Base-by-base conservation (phyloP, 1,284 basidiomycete genomes). In the Cryptococcus sp. region DNA sequence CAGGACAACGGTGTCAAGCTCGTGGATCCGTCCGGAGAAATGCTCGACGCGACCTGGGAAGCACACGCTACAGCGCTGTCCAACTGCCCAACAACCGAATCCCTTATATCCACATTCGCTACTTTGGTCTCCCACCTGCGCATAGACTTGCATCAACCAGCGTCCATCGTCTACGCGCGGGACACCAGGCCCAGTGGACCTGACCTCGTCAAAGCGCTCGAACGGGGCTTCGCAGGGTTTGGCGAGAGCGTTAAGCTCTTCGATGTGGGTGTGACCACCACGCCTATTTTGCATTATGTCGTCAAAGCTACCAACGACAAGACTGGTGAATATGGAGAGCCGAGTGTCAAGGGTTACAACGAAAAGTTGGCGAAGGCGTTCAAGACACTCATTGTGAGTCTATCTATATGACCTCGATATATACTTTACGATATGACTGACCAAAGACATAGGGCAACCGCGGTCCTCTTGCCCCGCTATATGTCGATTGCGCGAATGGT, bases 1-100 rank as follows among this genome's bases (percentile, higher is more conserved):
- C 70, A 97, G 91, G 96, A 99, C 78, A 99, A 99, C 77, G 96
- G 96, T 39, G 92, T 98, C 62, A 99, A 99, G 79, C 86, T 99
- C 52, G 92, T 99, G 47, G 96, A 99, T 80, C 91, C 96, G 17
- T 87, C 87, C 15, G 96, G 96, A n/a, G 96, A 99, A 78, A 99
- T 99, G 96, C 85, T 99, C n/a, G 90, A 95, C 72, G 82, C 89
- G 1, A 85, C 90, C 38, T 99, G 96, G 96, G 96, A 99, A 78
- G 75, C 78, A 0, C 86, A 95, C 74, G 94, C 95, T 20, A 95
- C 96, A 6, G 78, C 79, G 5, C 81, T 99, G n/a, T 90, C 94
- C 60, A 99, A 99, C 77, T 91, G 92, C 20, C 68, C 83, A 13
- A 86, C 85, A 19, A 86, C 88, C 8, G 84, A 86, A 47, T 87